Evolutionary conservation across 2,329 filamentous ascomycete species (phyloP).

Genomic region (Didymella pinodella): DNA sequence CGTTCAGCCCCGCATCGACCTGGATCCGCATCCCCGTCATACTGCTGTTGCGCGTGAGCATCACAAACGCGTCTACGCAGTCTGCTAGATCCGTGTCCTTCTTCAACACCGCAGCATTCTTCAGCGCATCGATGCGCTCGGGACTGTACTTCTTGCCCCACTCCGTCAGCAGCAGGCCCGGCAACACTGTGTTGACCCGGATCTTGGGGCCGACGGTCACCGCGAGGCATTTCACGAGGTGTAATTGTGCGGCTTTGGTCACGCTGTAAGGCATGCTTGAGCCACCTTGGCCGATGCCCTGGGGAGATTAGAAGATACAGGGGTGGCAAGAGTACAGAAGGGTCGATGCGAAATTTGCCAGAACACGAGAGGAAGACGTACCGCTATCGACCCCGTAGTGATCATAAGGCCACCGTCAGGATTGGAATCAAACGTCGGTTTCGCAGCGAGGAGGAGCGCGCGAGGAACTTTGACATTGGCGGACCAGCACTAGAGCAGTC

Average conservation of each 20-base stretch:
- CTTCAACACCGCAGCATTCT: slow-evolving; percentile 67
- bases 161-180: slow-evolving; percentile 69
- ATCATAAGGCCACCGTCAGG: slow-evolving; percentile 69
- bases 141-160: slow-evolving; percentile 64
- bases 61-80: slow-evolving; percentile 64
- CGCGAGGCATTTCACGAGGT: slow-evolving; percentile 72
- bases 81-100: slow-evolving; percentile 62
- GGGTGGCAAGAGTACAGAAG: slow-evolving; percentile 1
- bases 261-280: slow-evolving; percentile 76
- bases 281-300: slow-evolving; percentile 61
- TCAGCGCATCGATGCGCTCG: slow-evolving; percentile 64
- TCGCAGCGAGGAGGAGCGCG: slow-evolving; percentile 63
- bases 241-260: slow-evolving; percentile 76
- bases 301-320: slow-evolving; percentile 4
- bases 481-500: slow-evolving; percentile 62
- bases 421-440: slow-evolving; percentile 67
- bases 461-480: slow-evolving; percentile 65
- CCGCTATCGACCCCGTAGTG: slow-evolving; percentile 69
- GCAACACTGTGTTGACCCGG: slow-evolving; percentile 70
- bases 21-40: slow-evolving; percentile 58
- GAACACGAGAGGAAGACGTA: slow-evolving; percentile 38
- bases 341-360: not conserved
- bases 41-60: slow-evolving; percentile 62
- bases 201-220: slow-evolving; percentile 68
- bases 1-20: slow-evolving; percentile 50